Evolutionary conservation across 495 filamentous ascomycete species (phyloP), one percentile per base, ranked within the genome.

Genomic region (Barbatosphaeria neglecta): DNA sequence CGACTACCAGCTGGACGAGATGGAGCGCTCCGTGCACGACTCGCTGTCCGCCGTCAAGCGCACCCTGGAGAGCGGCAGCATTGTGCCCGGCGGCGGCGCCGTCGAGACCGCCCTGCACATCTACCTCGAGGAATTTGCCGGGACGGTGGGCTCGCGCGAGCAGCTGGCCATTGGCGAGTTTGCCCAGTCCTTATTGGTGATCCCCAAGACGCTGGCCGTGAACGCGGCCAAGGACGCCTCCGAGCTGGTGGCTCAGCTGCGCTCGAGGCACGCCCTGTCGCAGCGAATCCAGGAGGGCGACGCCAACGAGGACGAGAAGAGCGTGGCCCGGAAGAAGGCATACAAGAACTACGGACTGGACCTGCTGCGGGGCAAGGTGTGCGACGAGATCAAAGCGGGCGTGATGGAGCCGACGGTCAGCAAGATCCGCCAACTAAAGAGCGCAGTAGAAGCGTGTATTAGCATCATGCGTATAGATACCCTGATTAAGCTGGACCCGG

Each of bases 381-480:
- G 88, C 48, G 92, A 99, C 68, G 77, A 83, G 67, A 74, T 99
- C 56, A 96, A 95, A 78, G 84, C 85, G 15, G 92, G 92, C 57
- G 90, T 97, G 60, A 59, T 97, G 62, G 92, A 99, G 72, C 92
- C 92, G 23, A 90, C 84, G 66, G 90, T 99, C 77, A 95, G 90
- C 76, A 99, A 99, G 77, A 77, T 99, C 55, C 84, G 87, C 70
- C 90, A 95, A 73, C 70, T 99, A 55, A 99, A 99, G 83, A 89
- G 84, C 73, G 93, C 93, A 43, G 92, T 97, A 44, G 92, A 99
- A 72, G 92, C 92, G 48, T 97, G 93, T 66, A 95, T 99, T 68
- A 83, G 89, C 58, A 95, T 99, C 62, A 96, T 99, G 93, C 81
- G 92, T 58, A 99, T 99, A 60, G 92, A 99, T 73, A 99, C 92